Conservation (phyloP, 495 filamentous ascomycete species). For the Tuber borchii region DNA sequence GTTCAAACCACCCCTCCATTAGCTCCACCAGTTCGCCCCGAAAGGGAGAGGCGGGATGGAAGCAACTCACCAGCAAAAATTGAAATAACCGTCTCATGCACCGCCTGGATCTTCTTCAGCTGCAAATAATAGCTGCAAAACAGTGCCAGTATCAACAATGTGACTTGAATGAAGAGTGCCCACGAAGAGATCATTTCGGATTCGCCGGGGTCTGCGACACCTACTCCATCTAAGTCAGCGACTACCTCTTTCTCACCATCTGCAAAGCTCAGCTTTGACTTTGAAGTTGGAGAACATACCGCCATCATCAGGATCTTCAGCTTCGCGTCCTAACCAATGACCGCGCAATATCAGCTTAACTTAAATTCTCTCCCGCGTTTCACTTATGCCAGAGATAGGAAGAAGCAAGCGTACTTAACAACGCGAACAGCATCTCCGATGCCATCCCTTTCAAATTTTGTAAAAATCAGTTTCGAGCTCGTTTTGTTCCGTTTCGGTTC, state of each 20-base stretch:
- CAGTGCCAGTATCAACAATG: slow-evolving; percentile 83
- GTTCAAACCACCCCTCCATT: slow-evolving; percentile 6
- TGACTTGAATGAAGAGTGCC: slow-evolving; percentile 92
- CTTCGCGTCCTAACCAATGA: slow-evolving; percentile 31
- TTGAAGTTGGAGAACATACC: slow-evolving; percentile 15
- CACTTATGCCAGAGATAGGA: neutral
- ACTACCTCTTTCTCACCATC: neutral
- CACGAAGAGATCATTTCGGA: slow-evolving; percentile 92
- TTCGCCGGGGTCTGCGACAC: slow-evolving; percentile 50
- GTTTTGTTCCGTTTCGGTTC: neutral
- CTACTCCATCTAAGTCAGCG: slow-evolving; percentile 21
- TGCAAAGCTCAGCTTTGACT: neutral
- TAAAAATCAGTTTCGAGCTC: neutral
- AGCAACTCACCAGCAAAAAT: slow-evolving; percentile 82
- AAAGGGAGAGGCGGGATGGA: neutral
- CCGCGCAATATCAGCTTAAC: slow-evolving; percentile 15
- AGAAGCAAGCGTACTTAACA: slow-evolving; percentile 31
- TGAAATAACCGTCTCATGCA: slow-evolving; percentile 95
- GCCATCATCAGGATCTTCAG: slow-evolving; percentile 39
- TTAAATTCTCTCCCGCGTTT: slow-evolving; percentile 5
- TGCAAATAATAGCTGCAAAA: slow-evolving; percentile 96
- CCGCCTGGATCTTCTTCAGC: slow-evolving; percentile 87
- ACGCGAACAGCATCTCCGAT: slow-evolving; percentile 33
- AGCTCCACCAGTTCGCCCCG: neutral
- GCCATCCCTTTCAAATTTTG: slow-evolving; percentile 19